These are phyloP conservation scores for Alternaria brassicicola DNA, from an alignment of 2,329 filamentous ascomycete genomes.

Conservation along the genomic window DNA sequence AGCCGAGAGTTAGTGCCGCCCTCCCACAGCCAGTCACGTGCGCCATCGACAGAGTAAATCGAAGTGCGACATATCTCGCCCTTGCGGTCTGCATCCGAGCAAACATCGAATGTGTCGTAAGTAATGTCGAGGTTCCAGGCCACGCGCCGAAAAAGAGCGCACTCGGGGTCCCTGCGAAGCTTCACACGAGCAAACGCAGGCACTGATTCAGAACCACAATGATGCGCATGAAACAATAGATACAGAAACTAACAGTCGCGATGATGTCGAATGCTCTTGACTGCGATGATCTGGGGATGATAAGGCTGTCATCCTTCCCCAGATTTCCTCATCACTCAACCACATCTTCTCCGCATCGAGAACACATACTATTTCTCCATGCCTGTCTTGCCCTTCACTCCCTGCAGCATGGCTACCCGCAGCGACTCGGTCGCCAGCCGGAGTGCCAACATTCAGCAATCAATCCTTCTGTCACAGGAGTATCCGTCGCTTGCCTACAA, in stretches of 20 bases:
- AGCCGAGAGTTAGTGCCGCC: constrained; percentile 15
- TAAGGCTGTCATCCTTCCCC: constrained; percentile 56
- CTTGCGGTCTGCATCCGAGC: constrained; percentile 44
- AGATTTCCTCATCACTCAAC: constrained; percentile 8
- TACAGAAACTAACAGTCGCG: neutral
- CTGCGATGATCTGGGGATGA: constrained; percentile 75
- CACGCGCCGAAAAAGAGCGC: constrained; percentile 10
- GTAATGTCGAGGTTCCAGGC: neutral
- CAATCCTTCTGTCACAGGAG: constrained; percentile 50
- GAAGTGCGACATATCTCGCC: constrained; percentile 45
- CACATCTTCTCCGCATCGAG: neutral
- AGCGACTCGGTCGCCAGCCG: constrained; percentile 19
- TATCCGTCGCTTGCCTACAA: constrained; percentile 48
- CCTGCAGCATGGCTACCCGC: constrained; percentile 10
- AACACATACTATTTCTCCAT: neutral
- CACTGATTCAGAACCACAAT: neutral
- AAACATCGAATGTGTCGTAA: constrained; percentile 21
- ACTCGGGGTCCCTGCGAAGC: constrained; percentile 5
- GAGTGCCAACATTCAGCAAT: constrained; percentile 28
- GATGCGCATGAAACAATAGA: neutral
- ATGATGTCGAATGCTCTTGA: constrained; percentile 56
- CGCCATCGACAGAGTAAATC: neutral
- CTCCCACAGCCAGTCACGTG: neutral
- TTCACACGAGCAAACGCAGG: constrained; percentile 7
- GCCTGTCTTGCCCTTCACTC: neutral